Evolutionary conservation across 257 asterid genomes (phyloP).

Genomic region (Cynanchum wilfordii): DNA sequence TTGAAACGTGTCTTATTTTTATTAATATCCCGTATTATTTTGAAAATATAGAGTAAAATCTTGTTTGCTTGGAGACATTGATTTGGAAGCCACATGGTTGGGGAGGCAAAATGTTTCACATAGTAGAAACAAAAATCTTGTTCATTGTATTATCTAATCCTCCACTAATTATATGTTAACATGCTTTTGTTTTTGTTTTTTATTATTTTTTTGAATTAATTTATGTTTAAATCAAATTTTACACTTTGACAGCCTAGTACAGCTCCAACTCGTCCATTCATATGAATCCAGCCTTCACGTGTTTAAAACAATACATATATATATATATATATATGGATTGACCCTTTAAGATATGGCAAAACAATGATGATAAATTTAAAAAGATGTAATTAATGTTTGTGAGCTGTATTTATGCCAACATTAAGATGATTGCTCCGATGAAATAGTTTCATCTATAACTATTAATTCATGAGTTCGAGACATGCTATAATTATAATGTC

Average conservation of each 20-base stretch:
- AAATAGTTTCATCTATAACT: too few species aligned
- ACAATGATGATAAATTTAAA: background rate
- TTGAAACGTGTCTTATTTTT: too few species aligned
- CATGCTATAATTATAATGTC: too few species aligned
- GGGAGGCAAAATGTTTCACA: conserved; percentile 14
- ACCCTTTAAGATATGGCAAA: background rate
- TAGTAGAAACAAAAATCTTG: conserved; percentile 11
- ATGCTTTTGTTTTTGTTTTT: conserved; percentile 3
- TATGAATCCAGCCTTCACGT: background rate
- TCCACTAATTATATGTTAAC: conserved; percentile 8
- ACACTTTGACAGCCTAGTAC: conserved; percentile 35
- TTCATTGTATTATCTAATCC: background rate
- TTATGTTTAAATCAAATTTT: conserved; percentile 3
- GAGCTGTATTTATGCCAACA: background rate
- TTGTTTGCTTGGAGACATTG: conserved; percentile 10
- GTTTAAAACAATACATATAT: too few species aligned
- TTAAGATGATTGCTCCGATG: too few species aligned
- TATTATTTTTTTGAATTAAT: conserved; percentile 7
- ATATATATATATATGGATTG: background rate
- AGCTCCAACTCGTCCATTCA: conserved; percentile 19
- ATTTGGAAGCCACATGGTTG: conserved; percentile 33
- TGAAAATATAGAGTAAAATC: background rate
- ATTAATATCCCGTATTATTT: too few species aligned
- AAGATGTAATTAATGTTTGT: conserved; percentile 13
- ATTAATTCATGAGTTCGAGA: too few species aligned